phyloP scores from a whole-genome alignment of 441 rosid genomes.

The Brassica hybrid region DNA sequence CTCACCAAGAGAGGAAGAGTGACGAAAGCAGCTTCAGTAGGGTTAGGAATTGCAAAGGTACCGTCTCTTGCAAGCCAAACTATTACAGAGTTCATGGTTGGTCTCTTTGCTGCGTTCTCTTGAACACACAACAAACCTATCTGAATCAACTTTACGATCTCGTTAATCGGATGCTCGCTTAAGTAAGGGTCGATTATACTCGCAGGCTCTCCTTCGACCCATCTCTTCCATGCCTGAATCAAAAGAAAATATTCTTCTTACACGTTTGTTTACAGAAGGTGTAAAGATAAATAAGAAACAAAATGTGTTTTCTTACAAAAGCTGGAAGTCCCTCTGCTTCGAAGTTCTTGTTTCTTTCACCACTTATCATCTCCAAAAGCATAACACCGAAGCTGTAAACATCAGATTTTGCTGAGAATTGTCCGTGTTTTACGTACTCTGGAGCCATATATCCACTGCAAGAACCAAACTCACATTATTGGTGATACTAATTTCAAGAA shows the following conservation, averaged over 20 bases:
- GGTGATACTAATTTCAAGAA: too few relatives aligned
- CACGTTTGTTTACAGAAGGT: background rate
- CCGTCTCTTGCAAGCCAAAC: conserved; percentile 40
- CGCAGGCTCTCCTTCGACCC: conserved; percentile 28
- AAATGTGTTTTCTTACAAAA: conserved; percentile 27
- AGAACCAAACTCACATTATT: background rate
- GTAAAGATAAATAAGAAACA: background rate
- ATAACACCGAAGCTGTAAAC: conserved; percentile 39
- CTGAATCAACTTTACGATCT: conserved; percentile 47
- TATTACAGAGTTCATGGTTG: conserved; percentile 40
- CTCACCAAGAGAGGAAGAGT: conserved; percentile 21
- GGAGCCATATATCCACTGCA: conserved; percentile 40
- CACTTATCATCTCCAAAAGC: conserved; percentile 31
- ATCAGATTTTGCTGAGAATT: conserved; percentile 38
- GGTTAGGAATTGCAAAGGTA: conserved; percentile 21
- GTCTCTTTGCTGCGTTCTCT: conserved; percentile 38
- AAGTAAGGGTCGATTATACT: conserved; percentile 41
- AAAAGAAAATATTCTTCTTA: background rate
- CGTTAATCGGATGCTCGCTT: conserved; percentile 32
- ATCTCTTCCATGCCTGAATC: conserved; percentile 39
- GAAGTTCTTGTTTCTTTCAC: too few relatives aligned
- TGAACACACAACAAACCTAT: conserved; percentile 49
- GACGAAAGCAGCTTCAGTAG: conserved; percentile 40
- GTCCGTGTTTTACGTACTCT: conserved; percentile 35
- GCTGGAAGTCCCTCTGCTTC: conserved; percentile 35